phyloP scores from a whole-genome alignment of 2,329 filamentous ascomycete species.

The Taxawa tesnikishii region DNA sequence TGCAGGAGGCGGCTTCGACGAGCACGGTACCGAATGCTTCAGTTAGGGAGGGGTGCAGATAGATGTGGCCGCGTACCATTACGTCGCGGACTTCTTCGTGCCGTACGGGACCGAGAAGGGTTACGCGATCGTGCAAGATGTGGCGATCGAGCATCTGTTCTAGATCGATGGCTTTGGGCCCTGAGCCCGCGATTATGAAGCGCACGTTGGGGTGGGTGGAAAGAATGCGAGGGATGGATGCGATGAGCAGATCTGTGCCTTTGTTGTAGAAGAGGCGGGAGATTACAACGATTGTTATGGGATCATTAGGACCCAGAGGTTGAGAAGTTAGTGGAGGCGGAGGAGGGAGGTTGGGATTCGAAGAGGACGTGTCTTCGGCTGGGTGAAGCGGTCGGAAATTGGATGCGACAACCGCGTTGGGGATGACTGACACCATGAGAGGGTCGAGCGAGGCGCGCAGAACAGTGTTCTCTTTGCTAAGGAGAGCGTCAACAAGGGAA shows the following conservation, averaged over 20 bases:
- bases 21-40: constrained; percentile 98
- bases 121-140: constrained; percentile 76
- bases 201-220: constrained; percentile 83
- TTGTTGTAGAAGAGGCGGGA: constrained; percentile 98
- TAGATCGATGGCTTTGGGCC: constrained; percentile 91
- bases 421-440: constrained; percentile 94
- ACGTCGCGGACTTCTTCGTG: constrained; percentile 96
- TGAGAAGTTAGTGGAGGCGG: constrained; percentile 45
- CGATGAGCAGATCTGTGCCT: constrained; percentile 91
- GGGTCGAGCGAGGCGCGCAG: constrained; percentile 88
- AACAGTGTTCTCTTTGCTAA: constrained; percentile 93
- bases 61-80: constrained; percentile 94
- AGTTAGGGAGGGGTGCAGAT: constrained; percentile 86
- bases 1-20: constrained; percentile 91
- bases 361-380: constrained; percentile 12
- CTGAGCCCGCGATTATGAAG: constrained; percentile 92
- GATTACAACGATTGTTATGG: constrained; percentile 92
- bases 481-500: constrained; percentile 12
- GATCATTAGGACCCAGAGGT: constrained; percentile 67
- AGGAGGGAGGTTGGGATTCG: constrained; percentile 26
- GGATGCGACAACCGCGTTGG: constrained; percentile 92
- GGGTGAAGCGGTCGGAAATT: constrained; percentile 69
- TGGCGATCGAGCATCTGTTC: constrained; percentile 84
- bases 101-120: constrained; percentile 80
- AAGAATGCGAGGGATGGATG: constrained; percentile 84